Evolutionary conservation across 2,329 filamentous ascomycete genomes (phyloP), one percentile per base, ranked within the genome.

Genomic region (Diplocarpon rosae): DNA sequence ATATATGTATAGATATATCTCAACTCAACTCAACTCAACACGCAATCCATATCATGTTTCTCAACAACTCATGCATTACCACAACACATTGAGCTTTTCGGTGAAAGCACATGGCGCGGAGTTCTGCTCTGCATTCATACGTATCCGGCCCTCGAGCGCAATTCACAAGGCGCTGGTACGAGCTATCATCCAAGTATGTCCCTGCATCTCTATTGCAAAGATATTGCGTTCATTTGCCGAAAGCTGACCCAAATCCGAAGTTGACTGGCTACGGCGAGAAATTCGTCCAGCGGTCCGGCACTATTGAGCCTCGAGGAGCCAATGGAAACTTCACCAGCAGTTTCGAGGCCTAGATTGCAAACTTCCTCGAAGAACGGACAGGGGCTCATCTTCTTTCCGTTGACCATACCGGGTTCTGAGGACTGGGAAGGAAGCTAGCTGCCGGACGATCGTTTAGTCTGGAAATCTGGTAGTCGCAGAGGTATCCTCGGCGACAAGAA

Each of bases 301-400:
- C 14, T 2, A 37, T 45, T 9, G 8, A 17, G 5, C 37, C 41
- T 9, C 28, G 46, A 15, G 32, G n/a, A 1, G 34, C 7, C 20
- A 15, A 40, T 11, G 29, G 16, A 5, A 15, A 29, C 1, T 48
- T 48, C n/a, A 39, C 29, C n/a, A 6, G 3, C 10, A 31, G 17
- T 3, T 48, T 48, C 29, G 16, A 39, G 27, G 35, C 14, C 6
- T 13, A 45, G 1, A 30, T 48, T 13, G 42, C 45, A 15, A n/a
- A 41, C 7, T 48, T 48, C 30, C 24, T 48, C 6, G 35, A 36
- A 5, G 29, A 38, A 8, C 10, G 32, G 9, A 41, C 16, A 24
- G 39, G 32, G 13, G 46, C 42, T 33, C 12, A 15, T 42, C 14
- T 48, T 48, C 38, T 48, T 48, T 14, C 46, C 42, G 5, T 12